Base-by-base conservation (phyloP, 2,329 filamentous ascomycete species). In the Fusarium longipes region DNA sequence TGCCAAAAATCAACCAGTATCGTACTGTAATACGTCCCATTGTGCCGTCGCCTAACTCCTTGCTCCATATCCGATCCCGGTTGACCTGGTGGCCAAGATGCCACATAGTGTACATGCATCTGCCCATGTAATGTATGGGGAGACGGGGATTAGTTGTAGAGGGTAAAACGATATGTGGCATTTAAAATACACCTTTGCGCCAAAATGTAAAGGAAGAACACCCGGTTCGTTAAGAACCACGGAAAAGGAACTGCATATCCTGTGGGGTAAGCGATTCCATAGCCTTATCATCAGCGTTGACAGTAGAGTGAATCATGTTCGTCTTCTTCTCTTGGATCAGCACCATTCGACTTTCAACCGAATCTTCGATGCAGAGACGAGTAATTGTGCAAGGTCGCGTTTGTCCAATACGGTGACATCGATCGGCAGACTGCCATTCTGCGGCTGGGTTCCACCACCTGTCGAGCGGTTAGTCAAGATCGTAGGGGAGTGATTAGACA, bases 391-490 rank as follows among this genome's bases (percentile, higher is more conserved):
- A 98, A 27, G 95, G 95, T 9, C 96, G 91, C 44, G 90, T 92
- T 82, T 99, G 96, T 30, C 96, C 96, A 71, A 98, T 99, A 56
- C 96, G 93, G 80, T 98, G 96, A 75, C 91, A 93, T 68, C 92
- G 87, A 77, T 99, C 96, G 4, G 96, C 96, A 64, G 92, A 96
- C 80, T 99, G 96, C 96, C 96, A 99, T 81, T 99, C 96, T 0
- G 95, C 95, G n/a, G 94, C 94, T n/a, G 96, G 96, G 72, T 98
- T 98, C 96, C 96, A 99, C 96, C 96, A 98, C 71, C 91, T 93
- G 70, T n/a, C 33, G 64, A 30, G 60, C 25, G 6, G 51, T 81
- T 62, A 78, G 64, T 22, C n/a, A 42, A 67, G 67, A 39, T 63
- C 47, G 18, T 25, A 2, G 14, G 39, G 0, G 15, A 8, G 32